These are phyloP conservation scores for Colletotrichum musicola DNA, from an alignment of 2,329 filamentous ascomycete species.

Conservation along the genomic window DNA sequence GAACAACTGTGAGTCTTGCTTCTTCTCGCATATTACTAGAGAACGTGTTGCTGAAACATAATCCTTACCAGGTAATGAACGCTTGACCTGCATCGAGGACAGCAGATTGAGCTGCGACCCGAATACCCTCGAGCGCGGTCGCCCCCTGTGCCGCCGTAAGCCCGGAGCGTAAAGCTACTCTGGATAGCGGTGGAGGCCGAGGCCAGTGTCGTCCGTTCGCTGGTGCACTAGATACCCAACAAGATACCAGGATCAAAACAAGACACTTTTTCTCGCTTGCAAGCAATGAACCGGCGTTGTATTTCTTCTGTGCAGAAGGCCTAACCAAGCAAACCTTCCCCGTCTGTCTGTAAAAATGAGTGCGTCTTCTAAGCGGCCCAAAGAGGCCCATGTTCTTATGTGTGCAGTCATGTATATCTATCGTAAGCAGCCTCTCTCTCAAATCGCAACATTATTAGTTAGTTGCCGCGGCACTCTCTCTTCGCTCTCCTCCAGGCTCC, in stretches of 20 bases:
- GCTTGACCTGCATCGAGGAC: conserved; percentile 47
- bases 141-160: conserved; percentile 45
- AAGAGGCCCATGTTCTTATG: neutral
- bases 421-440: conserved; percentile 1
- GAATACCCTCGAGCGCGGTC: conserved; percentile 46
- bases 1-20: conserved; percentile 48
- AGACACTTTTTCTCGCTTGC: conserved; percentile 9
- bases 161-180: conserved; percentile 24
- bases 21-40: neutral
- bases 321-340: neutral
- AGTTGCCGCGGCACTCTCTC: conserved; percentile 41
- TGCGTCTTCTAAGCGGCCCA: neutral
- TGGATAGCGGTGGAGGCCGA: neutral
- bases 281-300: neutral
- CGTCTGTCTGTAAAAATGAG: neutral
- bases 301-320: neutral
- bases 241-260: conserved; percentile 27
- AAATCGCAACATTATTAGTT: conserved; percentile 2
- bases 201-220: too few relatives aligned
- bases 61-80: conserved; percentile 39
- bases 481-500: conserved; percentile 43
- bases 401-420: conserved; percentile 2
- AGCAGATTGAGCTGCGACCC: conserved; percentile 45
- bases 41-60: conserved; percentile 1
- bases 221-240: too few relatives aligned